These are phyloP conservation scores for Hymenoscyphus repandus DNA, from an alignment of 2,329 filamentous ascomycete species.

Conservation along the genomic window DNA sequence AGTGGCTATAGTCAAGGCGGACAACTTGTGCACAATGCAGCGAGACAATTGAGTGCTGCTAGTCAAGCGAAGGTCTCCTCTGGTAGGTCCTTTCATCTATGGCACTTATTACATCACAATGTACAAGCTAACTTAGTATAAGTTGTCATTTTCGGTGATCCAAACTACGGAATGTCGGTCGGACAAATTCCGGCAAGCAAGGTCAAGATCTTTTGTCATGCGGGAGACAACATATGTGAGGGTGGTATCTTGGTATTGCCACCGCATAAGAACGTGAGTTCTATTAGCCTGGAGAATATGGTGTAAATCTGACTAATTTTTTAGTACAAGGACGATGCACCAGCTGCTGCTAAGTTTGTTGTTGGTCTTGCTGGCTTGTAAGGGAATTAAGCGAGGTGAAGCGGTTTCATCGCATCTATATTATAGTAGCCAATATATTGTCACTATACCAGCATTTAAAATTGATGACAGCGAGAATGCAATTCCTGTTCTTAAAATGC, in stretches of 20 bases:
- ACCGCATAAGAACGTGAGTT: background rate
- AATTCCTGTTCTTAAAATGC: no score
- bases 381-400: background rate
- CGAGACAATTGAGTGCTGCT: constrained; percentile 13
- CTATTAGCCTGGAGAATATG: background rate
- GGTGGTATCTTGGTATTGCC: background rate
- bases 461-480: no score
- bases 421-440: no score
- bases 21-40: constrained; percentile 26
- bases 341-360: background rate
- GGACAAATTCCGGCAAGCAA: constrained; percentile 11
- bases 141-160: constrained; percentile 27
- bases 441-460: no score
- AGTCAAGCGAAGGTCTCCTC: constrained; percentile 18
- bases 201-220: constrained; percentile 20
- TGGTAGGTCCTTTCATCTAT: constrained; percentile 4
- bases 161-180: constrained; percentile 18
- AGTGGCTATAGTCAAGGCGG: constrained; percentile 21
- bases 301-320: no score
- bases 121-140: no score
- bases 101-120: no score
- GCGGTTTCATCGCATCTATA: no score
- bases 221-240: constrained; percentile 23
- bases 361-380: background rate
- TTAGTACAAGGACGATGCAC: background rate